Conservation (phyloP, 768 basidiomycete genomes). For the Tephrocybe sp. region DNA sequence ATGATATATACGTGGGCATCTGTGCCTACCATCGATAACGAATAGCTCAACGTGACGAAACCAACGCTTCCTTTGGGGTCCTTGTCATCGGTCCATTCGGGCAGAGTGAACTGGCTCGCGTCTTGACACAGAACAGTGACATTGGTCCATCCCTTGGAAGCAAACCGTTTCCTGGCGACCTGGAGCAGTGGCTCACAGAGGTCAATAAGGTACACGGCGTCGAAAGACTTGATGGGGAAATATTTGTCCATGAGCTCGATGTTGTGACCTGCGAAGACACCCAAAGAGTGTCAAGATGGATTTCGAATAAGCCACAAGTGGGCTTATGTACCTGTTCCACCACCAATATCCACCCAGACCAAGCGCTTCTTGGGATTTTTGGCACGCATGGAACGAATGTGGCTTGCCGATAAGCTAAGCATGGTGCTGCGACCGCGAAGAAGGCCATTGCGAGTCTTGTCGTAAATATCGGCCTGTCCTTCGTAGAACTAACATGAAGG, state of each 20-base stretch:
- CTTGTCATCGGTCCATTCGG: slow-evolving; percentile 48
- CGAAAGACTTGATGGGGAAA: slow-evolving; percentile 56
- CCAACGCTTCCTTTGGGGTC: slow-evolving; percentile 56
- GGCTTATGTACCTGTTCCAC: slow-evolving; percentile 50
- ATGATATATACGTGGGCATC: neutral
- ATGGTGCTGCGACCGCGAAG: slow-evolving; percentile 72
- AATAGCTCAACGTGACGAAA: slow-evolving; percentile 54
- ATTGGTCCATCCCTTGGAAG: slow-evolving; percentile 67
- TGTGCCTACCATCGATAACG: slow-evolving; percentile 51
- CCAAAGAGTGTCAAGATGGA: neutral
- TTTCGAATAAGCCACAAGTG: neutral
- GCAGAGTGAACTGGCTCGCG: slow-evolving; percentile 63
- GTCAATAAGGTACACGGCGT: slow-evolving; percentile 69
- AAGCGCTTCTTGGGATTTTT: slow-evolving; percentile 42
- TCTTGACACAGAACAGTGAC: slow-evolving; percentile 72
- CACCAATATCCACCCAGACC: slow-evolving; percentile 79
- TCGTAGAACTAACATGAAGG: slow-evolving; percentile 53
- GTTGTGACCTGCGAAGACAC: slow-evolving; percentile 37
- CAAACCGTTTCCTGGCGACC: slow-evolving; percentile 67
- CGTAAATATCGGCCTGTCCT: slow-evolving; percentile 72
- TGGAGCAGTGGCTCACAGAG: slow-evolving; percentile 70
- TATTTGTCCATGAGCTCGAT: slow-evolving; percentile 70
- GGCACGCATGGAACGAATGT: slow-evolving; percentile 48
- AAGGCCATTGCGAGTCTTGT: slow-evolving; percentile 57
- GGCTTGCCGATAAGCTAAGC: slow-evolving; percentile 63